phyloP scores from a whole-genome alignment of 805 yeast species.

The Zygoascus biomembranicola region DNA sequence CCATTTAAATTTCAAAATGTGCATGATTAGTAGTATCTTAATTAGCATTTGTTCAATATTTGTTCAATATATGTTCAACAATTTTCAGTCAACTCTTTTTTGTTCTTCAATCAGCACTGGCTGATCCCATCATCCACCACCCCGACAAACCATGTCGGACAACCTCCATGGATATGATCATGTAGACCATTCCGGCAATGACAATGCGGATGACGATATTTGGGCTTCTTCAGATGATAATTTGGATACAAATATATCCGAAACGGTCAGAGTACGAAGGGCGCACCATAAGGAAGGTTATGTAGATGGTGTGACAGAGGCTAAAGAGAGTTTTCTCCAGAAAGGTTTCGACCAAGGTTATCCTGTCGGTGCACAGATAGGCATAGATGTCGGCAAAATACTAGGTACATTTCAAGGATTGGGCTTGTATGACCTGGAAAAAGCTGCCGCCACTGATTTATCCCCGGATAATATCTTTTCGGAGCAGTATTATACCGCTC shows the following conservation, averaged over 20 bases:
- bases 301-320: constrained; percentile 63
- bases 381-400: constrained; percentile 55
- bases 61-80: too few species aligned
- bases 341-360: constrained; percentile 76
- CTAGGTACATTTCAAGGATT: constrained; percentile 45
- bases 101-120: too few species aligned
- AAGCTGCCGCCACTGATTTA: constrained; percentile 38
- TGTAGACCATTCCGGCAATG: not conserved
- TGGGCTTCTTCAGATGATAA: constrained; percentile 7
- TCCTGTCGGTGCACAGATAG: constrained; percentile 65
- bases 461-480: constrained; percentile 51
- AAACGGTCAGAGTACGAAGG: constrained; percentile 28
- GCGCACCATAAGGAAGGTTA: constrained; percentile 75
- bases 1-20: too few species aligned
- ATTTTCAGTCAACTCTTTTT: too few species aligned
- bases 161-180: not conserved
- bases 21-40: too few species aligned
- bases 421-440: constrained; percentile 26
- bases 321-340: constrained; percentile 66
- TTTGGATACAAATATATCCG: constrained; percentile 6
- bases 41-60: too few species aligned
- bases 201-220: constrained; percentile 3
- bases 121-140: too few species aligned
- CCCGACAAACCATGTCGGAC: too few species aligned
- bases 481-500: constrained; percentile 42